Percentiles rank a stretch among this genome's conserved stretches.
These are phyloP conservation scores for Dorcoceras hygrometricum DNA, from an alignment of 257 asterid species.

Conservation along the genomic window DNA sequence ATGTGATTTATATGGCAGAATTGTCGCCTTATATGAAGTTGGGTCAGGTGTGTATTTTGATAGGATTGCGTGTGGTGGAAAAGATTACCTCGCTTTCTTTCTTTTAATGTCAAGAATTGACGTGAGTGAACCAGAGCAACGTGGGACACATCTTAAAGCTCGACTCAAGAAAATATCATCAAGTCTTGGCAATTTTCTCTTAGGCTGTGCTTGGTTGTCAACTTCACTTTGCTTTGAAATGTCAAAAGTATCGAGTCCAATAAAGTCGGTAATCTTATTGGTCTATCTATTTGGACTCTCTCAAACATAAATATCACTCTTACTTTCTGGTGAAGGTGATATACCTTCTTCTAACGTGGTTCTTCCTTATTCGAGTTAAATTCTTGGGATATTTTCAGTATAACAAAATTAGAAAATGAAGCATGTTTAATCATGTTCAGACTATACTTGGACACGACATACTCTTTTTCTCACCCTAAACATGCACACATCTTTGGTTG, in stretches of 20 bases:
- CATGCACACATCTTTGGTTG: too few relatives aligned
- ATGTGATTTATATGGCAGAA: conserved; percentile 26
- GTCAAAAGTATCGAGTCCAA: conserved; percentile 16
- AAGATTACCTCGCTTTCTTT: conserved; percentile 12
- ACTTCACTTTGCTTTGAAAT: conserved; percentile 22
- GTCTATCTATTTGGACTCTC: not conserved
- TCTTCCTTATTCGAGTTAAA: too few relatives aligned
- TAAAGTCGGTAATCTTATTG: not conserved
- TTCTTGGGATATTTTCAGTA: too few relatives aligned
- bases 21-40: conserved; percentile 11
- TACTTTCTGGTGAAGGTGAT: conserved; percentile 1
- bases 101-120: conserved; percentile 21
- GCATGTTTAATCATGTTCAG: too few relatives aligned
- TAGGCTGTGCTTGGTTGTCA: conserved; percentile 37
- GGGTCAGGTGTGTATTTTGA: conserved; percentile 34
- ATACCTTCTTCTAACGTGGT: not conserved
- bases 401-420: too few relatives aligned
- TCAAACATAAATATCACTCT: not conserved
- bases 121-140: conserved; percentile 33
- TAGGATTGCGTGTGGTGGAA: conserved; percentile 47
- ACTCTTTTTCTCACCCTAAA: too few relatives aligned
- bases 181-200: conserved; percentile 24
- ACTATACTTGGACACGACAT: too few relatives aligned
- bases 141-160: conserved; percentile 24
- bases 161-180: conserved; percentile 32